A percentile compares a stretch with the other conserved stretches of the same genome.
phyloP scores from a whole-genome alignment of 2,329 filamentous ascomycete genomes.

The Ascomycota sp. region DNA sequence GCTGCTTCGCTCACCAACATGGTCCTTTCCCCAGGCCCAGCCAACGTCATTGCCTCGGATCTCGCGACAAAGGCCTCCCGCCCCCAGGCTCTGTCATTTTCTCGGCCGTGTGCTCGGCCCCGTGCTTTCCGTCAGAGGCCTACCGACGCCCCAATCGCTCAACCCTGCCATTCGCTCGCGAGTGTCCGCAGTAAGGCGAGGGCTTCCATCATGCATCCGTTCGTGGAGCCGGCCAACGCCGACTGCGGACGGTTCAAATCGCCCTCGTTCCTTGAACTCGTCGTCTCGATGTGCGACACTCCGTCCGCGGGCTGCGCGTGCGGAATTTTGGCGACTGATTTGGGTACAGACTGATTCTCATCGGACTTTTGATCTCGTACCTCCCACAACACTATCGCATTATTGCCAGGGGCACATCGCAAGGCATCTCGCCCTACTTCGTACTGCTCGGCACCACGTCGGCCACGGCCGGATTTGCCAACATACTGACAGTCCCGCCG shows the following conservation, averaged over 20 bases:
- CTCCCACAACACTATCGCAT: constrained; percentile 89
- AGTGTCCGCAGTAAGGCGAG: no score
- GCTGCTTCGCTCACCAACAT: no score
- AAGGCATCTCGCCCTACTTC: constrained; percentile 90
- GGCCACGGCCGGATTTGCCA: constrained; percentile 72
- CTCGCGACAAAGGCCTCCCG: no score
- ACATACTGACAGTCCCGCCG: constrained; percentile 73
- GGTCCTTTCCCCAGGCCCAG: no score
- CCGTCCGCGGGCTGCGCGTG: no score
- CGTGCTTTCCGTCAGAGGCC: no score
- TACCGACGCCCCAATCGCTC: no score
- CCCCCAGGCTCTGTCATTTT: no score
- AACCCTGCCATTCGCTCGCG: no score
- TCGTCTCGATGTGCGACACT: constrained; percentile 34
- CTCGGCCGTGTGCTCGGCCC: no score
- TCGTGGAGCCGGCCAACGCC: constrained; percentile 1
- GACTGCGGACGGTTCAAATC: constrained; percentile 29
- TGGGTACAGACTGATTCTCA: constrained; percentile 44
- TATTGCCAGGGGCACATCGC: constrained; percentile 64
- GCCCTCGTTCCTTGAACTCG: constrained; percentile 32
- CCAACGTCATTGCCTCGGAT: no score
- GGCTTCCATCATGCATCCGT: constrained; percentile 1
- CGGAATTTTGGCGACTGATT: no score
- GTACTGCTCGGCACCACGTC: constrained; percentile 85
- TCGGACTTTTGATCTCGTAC: constrained; percentile 84